A percentile compares a stretch with the other conserved stretches of the same genome.
Evolutionary conservation across 148 eudicot genomes (phyloP).

Genomic region (Hydrangea macrophylla): DNA sequence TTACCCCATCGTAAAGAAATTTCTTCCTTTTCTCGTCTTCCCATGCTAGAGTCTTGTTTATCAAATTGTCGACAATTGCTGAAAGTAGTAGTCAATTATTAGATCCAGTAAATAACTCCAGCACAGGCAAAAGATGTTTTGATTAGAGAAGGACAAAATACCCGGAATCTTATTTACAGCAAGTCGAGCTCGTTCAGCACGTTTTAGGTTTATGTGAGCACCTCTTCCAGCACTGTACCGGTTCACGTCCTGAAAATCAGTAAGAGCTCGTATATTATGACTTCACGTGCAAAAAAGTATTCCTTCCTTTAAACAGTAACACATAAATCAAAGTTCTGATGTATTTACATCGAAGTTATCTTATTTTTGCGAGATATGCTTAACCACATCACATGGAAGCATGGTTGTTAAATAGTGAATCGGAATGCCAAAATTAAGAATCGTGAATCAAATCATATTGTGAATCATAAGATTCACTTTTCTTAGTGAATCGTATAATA

Average conservation of each 20-base stretch:
- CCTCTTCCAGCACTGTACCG: conserved; percentile 94
- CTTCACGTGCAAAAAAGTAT: too few species aligned
- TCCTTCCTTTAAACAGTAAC: not conserved
- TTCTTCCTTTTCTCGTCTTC: conserved; percentile 62
- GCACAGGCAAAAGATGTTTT: conserved; percentile 4
- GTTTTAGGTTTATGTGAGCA: conserved; percentile 82
- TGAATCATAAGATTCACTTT: too few species aligned
- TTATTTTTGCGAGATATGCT: not conserved
- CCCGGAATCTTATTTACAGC: conserved; percentile 88
- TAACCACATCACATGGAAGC: too few species aligned
- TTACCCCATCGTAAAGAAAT: conserved; percentile 82
- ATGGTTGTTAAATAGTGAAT: too few species aligned
- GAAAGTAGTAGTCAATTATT: conserved; percentile 18
- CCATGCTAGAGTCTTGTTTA: conserved; percentile 66
- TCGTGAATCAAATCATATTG: too few species aligned
- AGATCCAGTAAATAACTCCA: conserved; percentile 9
- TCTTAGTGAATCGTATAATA: too few species aligned
- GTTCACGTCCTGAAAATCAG: conserved; percentile 57
- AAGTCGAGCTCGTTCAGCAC: conserved; percentile 90
- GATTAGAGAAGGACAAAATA: conserved; percentile 15
- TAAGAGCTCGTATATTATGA: not conserved
- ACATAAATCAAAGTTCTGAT: not conserved
- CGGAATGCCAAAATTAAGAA: too few species aligned
- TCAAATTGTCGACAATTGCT: conserved; percentile 76
- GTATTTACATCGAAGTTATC: not conserved